Evolutionary conservation across 306 rosid genomes (phyloP), one percentile per base, ranked within the genome.

Genomic region (Casuarina cunninghamiana): DNA sequence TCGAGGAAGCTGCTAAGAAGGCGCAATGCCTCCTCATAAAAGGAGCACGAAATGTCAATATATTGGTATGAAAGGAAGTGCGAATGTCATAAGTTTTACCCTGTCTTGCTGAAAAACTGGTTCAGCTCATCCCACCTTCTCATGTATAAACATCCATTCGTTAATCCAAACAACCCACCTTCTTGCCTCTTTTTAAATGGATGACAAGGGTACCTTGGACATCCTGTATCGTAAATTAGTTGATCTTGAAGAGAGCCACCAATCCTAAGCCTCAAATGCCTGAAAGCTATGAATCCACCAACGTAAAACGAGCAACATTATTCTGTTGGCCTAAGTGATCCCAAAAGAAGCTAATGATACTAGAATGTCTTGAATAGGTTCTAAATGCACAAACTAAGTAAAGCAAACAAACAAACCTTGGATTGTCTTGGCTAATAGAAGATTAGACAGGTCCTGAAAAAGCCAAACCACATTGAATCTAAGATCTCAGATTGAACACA

Each of bases 231-330:
- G 69, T 95, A 95, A 85, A 91, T 38, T 68, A 95, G 93, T 81
- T 81, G 97, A 75, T 95, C 97, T 95, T 95, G 96, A 86, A 95
- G 83, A 65, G 99, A 91, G 57, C 99, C 99, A 77, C 99, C 99
- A 67, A 93, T 66, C 86, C 99, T 88, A 84, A 95, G 86, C 88
- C 97, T 92, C 88, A 95, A 84, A 72, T 85, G 97, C 85, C 86
- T 79, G 84, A 95, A 81, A 76, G 97, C 98, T 95, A 87, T 71
- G 87, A 83, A 76, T 77, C 53, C 82, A 84, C 67, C 85, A 81
- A 65, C 66, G 61, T 76, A 65, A 42, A 74, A 90, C 82, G 55
- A 73, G 69, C 69, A 71, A 66, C 75, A 73, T 48, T 58, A 84
- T 32, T 41, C 53, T 76, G 71, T n/a, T 32, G 32, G 32, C 32